Evolutionary conservation across 2,329 filamentous ascomycete genomes (phyloP).

Genomic region (Fusarium napiforme): DNA sequence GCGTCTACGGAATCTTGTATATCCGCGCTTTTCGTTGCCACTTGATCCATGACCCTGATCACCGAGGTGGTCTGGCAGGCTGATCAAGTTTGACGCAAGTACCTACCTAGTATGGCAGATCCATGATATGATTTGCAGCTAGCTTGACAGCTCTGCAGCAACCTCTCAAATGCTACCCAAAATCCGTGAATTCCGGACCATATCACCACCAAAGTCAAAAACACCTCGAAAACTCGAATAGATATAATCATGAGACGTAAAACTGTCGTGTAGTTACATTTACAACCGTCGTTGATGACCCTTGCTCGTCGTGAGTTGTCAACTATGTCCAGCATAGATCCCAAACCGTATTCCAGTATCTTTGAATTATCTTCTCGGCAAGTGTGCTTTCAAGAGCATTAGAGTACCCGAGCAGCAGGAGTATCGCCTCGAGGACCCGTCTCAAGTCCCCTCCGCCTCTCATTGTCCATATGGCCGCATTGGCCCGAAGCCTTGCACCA

Average conservation of each 20-base stretch:
- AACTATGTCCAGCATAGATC: constrained; percentile 41
- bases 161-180: neutral
- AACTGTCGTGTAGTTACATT: constrained; percentile 32
- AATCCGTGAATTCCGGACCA: neutral
- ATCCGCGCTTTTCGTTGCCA: constrained; percentile 13
- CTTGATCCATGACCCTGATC: constrained; percentile 1
- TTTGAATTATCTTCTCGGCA: constrained; percentile 42
- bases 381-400: constrained; percentile 13
- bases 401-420: constrained; percentile 3
- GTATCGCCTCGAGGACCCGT: constrained; percentile 25
- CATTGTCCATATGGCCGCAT: constrained; percentile 50
- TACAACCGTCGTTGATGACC: constrained; percentile 16
- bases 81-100: neutral
- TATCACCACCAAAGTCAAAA: neutral
- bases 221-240: neutral
- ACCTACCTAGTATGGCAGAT: neutral
- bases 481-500: constrained; percentile 53
- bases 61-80: neutral
- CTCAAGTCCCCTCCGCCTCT: constrained; percentile 10
- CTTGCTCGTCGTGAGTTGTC: constrained; percentile 22
- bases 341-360: constrained; percentile 18
- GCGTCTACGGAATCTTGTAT: neutral
- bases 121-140: neutral
- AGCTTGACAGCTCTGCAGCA: neutral
- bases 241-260: constrained; percentile 33